Percentiles rank a stretch among this genome's conserved stretches.
Evolutionary conservation across 2,329 filamentous ascomycete species (phyloP).

Genomic region (Botrytis fragariae): DNA sequence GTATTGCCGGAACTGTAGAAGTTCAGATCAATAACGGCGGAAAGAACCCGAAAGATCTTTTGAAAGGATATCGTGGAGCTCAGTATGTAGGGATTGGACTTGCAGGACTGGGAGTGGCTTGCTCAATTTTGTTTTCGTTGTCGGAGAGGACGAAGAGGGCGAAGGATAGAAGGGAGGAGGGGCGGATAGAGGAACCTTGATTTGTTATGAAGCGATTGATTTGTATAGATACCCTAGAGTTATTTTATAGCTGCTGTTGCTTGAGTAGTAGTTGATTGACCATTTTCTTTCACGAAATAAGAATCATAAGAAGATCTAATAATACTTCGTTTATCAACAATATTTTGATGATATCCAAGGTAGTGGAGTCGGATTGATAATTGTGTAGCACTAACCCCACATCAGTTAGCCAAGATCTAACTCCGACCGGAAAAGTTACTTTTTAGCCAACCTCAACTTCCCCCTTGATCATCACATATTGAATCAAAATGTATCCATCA

Average conservation of each 20-base stretch:
- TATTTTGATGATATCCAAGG: background rate
- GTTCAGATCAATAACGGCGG: constrained; percentile 27
- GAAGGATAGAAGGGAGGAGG: constrained; percentile 9
- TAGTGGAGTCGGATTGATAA: background rate
- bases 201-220: background rate
- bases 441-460: background rate
- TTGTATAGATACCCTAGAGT: constrained; percentile 2
- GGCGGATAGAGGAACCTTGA: background rate
- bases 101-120: constrained; percentile 38
- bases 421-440: background rate
- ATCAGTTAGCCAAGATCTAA: background rate
- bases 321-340: background rate
- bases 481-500: background rate
- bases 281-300: too few relatives aligned
- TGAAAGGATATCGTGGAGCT: constrained; percentile 20
- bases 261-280: background rate
- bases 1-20: constrained; percentile 46
- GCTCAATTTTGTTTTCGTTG: constrained; percentile 39
- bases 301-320: background rate
- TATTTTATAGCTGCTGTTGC: background rate
- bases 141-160: constrained; percentile 23
- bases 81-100: constrained; percentile 24
- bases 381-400: background rate
- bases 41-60: background rate
- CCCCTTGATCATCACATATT: background rate